Conservation (phyloP, 352 stramenopile genomes). For the Globisporangium rhizosaccharum region DNA sequence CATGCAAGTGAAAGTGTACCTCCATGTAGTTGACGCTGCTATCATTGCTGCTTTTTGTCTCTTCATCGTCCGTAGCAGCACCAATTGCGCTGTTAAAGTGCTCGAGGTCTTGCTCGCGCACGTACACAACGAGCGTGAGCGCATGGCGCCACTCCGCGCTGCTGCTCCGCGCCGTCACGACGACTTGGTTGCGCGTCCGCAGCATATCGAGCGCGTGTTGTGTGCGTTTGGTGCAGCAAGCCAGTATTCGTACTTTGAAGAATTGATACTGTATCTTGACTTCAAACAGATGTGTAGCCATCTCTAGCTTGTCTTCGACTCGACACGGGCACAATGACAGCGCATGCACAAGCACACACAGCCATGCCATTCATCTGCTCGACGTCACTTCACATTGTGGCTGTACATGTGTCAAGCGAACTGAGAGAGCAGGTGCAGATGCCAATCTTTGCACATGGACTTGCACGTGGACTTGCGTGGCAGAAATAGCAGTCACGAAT, state of each 20-base stretch:
- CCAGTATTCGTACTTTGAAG: not conserved
- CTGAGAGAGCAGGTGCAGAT: too few species aligned
- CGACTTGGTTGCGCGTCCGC: constrained; percentile 58
- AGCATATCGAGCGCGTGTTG: not conserved
- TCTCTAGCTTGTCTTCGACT: too few species aligned
- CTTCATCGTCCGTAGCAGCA: not conserved
- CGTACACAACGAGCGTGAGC: constrained; percentile 49
- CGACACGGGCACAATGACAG: too few species aligned
- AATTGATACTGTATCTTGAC: not conserved
- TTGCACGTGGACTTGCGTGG: too few species aligned
- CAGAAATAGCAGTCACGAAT: too few species aligned
- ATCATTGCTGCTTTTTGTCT: not conserved
- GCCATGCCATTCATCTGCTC: too few species aligned
- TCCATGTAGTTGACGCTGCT: constrained; percentile 23
- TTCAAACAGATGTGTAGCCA: too few species aligned
- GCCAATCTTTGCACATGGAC: too few species aligned
- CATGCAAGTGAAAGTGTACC: constrained; percentile 14
- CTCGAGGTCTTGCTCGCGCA: constrained; percentile 47
- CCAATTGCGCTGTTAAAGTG: constrained; percentile 33
- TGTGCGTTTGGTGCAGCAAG: not conserved
- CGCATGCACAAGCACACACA: too few species aligned
- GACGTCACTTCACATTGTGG: too few species aligned
- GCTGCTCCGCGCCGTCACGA: constrained; percentile 30
- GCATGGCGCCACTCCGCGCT: constrained; percentile 41
- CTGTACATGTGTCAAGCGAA: too few species aligned